Evolutionary conservation across 345 rosid genomes (phyloP), one percentile per base, ranked within the genome.

Genomic region (Stellera chamaejasme): DNA sequence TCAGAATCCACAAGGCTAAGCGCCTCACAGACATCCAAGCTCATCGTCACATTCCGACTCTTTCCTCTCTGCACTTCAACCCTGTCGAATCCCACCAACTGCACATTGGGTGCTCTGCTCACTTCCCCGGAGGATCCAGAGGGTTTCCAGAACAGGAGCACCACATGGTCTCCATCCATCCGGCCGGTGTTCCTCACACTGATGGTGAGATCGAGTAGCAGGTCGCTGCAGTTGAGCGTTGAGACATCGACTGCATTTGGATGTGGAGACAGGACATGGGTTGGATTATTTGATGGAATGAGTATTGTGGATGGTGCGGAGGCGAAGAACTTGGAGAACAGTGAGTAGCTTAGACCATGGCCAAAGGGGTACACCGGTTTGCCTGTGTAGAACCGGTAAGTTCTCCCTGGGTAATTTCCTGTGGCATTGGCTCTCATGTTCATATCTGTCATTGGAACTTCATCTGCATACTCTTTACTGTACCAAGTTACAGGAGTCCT

Each of bases 61-160:
- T 55, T 72, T 53, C 78, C 79, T 56, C 45, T 68, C 12, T 56
- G 51, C 52, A 82, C 77, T 19, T 70, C 61, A 41, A 65, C 78
- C 61, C 67, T 82, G 48, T 69, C 68, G 56, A 84, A 84, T 49
- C 77, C 80, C 48, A 69, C 67, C 64, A 84, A 53, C 64, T 84
- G 75, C 66, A 13, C 27, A 25, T 46, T 67, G 23, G 80, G 82
- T 51, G 54, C 73, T 11, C 78, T 69, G 3, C 27, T 48, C 7
- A 71, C 58, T 19, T 43, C 58, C 10, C 64, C 36, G 2, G 72
- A 32, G 2, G 72, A 32, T 36, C 53, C 54, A 0, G 76, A 77
- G 0, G 83, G 82, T 61, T 55, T 73, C 79, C 74, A 77, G 52
- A 77, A 75, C 52, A 84, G 64, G 13, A 81, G 74, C 50, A 79